Percentiles rank a stretch among this genome's conserved stretches.
Evolutionary conservation across 805 yeast species (phyloP).

Genomic region (Blastobotrys parvus): DNA sequence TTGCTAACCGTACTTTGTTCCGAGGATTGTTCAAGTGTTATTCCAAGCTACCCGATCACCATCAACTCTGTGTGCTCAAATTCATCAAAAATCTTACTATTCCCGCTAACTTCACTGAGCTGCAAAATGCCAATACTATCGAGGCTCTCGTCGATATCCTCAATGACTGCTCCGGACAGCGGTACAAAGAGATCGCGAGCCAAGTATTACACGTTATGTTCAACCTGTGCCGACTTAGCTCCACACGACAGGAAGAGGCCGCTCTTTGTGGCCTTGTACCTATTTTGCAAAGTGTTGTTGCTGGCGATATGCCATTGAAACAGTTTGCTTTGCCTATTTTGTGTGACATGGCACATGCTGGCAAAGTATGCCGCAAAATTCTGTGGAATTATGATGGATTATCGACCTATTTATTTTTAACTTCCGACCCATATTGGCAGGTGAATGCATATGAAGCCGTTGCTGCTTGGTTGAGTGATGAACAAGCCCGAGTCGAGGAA

Average conservation of each 20-base stretch:
- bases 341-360: conserved; percentile 45
- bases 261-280: conserved; percentile 42
- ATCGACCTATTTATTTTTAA: conserved; percentile 31
- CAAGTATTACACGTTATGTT: conserved; percentile 41
- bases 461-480: conserved; percentile 28
- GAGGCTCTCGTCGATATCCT: conserved; percentile 35
- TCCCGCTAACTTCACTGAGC: conserved; percentile 20
- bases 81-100: conserved; percentile 30
- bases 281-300: conserved; percentile 33
- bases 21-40: conserved; percentile 27
- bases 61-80: conserved; percentile 36
- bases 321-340: conserved; percentile 47
- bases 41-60: conserved; percentile 19
- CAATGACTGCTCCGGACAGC: conserved; percentile 7
- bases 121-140: conserved; percentile 32
- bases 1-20: conserved; percentile 26
- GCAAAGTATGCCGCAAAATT: conserved; percentile 30
- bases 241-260: conserved; percentile 37
- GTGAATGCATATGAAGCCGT: conserved; percentile 47
- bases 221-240: conserved; percentile 44
- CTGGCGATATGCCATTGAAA: conserved; percentile 36
- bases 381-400: conserved; percentile 34
- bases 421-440: conserved; percentile 50
- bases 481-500: conserved; percentile 15
- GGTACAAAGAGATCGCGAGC: conserved; percentile 35